These are phyloP conservation scores for Pleurotus tuoliensis DNA, from an alignment of 768 basidiomycete genomes.

Conservation along the genomic window DNA sequence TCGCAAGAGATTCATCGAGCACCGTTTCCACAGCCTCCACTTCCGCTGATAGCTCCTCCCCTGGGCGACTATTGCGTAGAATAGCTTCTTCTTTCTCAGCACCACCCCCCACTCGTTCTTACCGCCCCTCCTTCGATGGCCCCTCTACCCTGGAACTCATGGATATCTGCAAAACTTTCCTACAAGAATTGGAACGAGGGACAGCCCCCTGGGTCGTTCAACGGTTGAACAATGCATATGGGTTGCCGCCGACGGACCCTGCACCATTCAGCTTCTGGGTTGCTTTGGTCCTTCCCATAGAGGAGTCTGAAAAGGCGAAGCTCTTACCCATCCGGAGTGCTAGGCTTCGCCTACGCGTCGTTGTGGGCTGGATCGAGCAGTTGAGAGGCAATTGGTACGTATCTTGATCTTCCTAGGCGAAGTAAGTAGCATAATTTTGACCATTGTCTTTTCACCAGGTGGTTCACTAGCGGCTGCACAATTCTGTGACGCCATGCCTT, in stretches of 20 bases:
- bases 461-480: slow-evolving; percentile 71
- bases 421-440: slow-evolving; percentile 22
- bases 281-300: slow-evolving; percentile 85
- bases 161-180: slow-evolving; percentile 37
- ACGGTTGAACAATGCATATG: slow-evolving; percentile 74
- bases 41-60: slow-evolving; percentile 6
- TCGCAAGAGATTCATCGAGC: slow-evolving; percentile 1
- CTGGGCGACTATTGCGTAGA: neutral
- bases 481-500: slow-evolving; percentile 30
- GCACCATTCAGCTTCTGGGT: slow-evolving; percentile 86
- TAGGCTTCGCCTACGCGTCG: slow-evolving; percentile 73
- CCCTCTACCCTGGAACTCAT: slow-evolving; percentile 52
- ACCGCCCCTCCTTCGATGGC: slow-evolving; percentile 15
- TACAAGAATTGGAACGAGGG: slow-evolving; percentile 49
- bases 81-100: slow-evolving; percentile 7
- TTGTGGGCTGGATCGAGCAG: slow-evolving; percentile 93
- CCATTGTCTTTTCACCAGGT: slow-evolving; percentile 38
- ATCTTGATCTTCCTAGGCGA: slow-evolving; percentile 22
- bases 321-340: slow-evolving; percentile 79
- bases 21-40: slow-evolving; percentile 9
- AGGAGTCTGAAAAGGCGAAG: slow-evolving; percentile 85
- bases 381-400: slow-evolving; percentile 46
- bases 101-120: slow-evolving; percentile 11
- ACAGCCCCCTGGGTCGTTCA: slow-evolving; percentile 94
- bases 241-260: slow-evolving; percentile 48